Percentiles rank a stretch among this genome's conserved stretches.
Conservation (phyloP, 2,329 filamentous ascomycete genomes). For the Periconia digitata region DNA sequence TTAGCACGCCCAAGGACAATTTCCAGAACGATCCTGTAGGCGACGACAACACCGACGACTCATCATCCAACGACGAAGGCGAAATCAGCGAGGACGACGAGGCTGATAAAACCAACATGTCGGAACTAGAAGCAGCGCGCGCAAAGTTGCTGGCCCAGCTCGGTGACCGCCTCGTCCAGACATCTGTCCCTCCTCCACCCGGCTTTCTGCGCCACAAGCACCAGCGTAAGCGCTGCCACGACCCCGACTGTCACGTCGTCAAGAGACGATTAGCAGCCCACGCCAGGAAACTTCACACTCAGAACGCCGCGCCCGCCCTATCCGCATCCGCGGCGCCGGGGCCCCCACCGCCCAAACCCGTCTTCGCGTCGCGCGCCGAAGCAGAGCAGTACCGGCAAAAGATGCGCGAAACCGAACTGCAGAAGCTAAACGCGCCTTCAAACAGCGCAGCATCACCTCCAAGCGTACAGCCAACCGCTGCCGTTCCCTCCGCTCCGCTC, state of each 20-base stretch:
- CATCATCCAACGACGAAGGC: constrained; percentile 22
- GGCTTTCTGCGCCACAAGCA: constrained; percentile 1
- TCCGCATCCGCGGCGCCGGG: background rate
- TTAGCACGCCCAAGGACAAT: background rate
- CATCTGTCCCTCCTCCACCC: constrained; percentile 11
- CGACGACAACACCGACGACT: constrained; percentile 22
- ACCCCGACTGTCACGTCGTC: constrained; percentile 1
- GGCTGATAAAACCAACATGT: constrained; percentile 19
- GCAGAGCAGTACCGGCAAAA: constrained; percentile 9
- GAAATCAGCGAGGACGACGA: constrained; percentile 9
- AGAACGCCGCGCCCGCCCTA: too few species aligned
- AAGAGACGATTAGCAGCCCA: background rate
- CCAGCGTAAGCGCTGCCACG: constrained; percentile 7
- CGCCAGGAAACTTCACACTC: background rate
- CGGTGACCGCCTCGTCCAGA: constrained; percentile 32
- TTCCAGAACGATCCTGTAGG: background rate
- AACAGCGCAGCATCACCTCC: too few species aligned
- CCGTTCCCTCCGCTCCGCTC: too few species aligned
- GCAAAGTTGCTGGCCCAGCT: constrained; percentile 49
- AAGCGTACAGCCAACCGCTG: too few species aligned
- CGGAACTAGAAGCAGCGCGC: constrained; percentile 53
- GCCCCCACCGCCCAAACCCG: background rate
- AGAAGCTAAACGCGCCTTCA: background rate
- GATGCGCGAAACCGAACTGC: background rate
- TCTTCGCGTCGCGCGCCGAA: constrained; percentile 5